A percentile compares a stretch with the other conserved stretches of the same genome.
phyloP scores from a whole-genome alignment of 352 stramenopile genomes.

The Elongisporangium anandrum region DNA sequence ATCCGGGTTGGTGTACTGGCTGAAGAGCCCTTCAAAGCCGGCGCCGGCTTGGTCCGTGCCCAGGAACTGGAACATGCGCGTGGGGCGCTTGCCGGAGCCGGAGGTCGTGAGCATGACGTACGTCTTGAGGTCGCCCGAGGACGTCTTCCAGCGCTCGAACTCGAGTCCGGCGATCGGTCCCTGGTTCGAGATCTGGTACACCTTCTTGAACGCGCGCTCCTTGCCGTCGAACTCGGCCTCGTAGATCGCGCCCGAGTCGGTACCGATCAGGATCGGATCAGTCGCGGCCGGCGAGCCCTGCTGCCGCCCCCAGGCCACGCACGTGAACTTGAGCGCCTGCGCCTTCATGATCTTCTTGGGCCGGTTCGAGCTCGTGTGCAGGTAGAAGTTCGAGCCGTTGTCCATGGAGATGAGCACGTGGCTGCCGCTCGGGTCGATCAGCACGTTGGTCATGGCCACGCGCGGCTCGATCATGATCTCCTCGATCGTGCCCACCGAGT shows the following conservation, averaged over 20 bases:
- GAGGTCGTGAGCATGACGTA: conserved; percentile 86
- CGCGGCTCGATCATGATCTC: conserved; percentile 89
- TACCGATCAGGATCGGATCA: conserved; percentile 75
- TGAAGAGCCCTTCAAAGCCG: conserved; percentile 85
- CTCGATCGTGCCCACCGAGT: conserved; percentile 65
- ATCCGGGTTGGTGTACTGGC: conserved; percentile 74
- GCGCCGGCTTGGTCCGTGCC: conserved; percentile 29
- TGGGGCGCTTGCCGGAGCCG: conserved; percentile 79
- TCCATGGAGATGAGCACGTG: conserved; percentile 86
- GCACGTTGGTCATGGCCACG: conserved; percentile 76
- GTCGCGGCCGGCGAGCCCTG: conserved; percentile 50
- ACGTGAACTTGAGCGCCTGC: conserved; percentile 68
- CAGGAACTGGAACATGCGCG: conserved; percentile 91
- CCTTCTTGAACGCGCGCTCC: conserved; percentile 82
- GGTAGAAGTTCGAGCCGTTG: conserved; percentile 85
- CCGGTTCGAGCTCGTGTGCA: conserved; percentile 66
- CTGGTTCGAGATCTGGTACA: conserved; percentile 89
- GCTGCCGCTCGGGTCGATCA: conserved; percentile 76
- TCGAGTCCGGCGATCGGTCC: conserved; percentile 73
- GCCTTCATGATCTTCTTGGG: conserved; percentile 87
- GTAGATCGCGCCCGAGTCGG: conserved; percentile 70
- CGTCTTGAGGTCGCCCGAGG: conserved; percentile 49
- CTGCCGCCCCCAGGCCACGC: conserved; percentile 82
- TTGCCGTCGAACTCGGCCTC: conserved; percentile 87
- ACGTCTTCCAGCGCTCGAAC: conserved; percentile 75